These are phyloP conservation scores for Kwoniella shivajii DNA, from an alignment of 1,284 basidiomycete genomes.

Conservation along the genomic window DNA sequence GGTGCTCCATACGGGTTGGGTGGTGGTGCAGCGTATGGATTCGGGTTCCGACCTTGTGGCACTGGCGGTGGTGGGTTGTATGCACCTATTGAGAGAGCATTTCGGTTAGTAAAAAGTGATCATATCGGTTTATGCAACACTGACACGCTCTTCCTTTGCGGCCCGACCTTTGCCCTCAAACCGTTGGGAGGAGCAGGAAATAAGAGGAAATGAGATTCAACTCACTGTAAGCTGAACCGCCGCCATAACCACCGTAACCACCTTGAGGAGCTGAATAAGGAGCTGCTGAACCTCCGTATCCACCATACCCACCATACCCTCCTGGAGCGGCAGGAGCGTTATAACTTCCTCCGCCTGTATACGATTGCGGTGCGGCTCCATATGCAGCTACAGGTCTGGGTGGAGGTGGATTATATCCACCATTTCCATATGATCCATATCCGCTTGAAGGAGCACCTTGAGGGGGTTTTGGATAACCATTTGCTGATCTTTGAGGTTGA, in stretches of 20 bases:
- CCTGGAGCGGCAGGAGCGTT: constrained; percentile 14
- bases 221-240: constrained; percentile 9
- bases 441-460: constrained; percentile 3
- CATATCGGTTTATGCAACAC: too few relatives aligned
- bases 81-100: neutral
- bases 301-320: constrained; percentile 24
- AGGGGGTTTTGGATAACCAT: constrained; percentile 17
- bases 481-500: constrained; percentile 8
- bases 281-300: constrained; percentile 2
- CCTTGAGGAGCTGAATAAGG: constrained; percentile 15
- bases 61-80: constrained; percentile 7
- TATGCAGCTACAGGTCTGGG: constrained; percentile 12
- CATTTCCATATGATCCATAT: constrained; percentile 10
- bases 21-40: constrained; percentile 21
- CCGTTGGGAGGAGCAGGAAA: too few relatives aligned
- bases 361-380: constrained; percentile 13
- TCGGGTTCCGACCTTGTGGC: neutral
- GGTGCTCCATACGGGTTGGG: constrained; percentile 21
- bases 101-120: too few relatives aligned
- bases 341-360: constrained; percentile 1
- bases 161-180: too few relatives aligned
- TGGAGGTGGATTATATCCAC: constrained; percentile 12
- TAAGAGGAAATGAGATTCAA: neutral
- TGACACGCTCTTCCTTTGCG: too few relatives aligned
- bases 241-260: constrained; percentile 23